A percentile compares a stretch with the other conserved stretches of the same genome.
Evolutionary conservation across 371 early-diverging fungal species (phyloP).

Genomic region (Rhizopus arrhizus): DNA sequence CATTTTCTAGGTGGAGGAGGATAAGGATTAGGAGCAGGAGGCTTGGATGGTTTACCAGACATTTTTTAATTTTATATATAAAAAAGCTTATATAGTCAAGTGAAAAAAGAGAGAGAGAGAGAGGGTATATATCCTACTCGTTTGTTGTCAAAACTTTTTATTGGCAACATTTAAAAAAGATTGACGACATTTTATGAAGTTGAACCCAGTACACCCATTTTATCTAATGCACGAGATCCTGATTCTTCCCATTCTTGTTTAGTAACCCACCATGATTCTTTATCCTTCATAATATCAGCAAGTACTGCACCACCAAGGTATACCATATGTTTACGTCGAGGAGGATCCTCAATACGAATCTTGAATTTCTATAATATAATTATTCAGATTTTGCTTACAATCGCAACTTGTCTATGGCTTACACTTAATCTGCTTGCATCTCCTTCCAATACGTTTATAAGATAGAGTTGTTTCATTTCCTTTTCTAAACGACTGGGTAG

Average conservation of each 20-base stretch:
- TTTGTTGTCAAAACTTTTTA: no score
- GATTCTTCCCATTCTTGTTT: constrained; percentile 94
- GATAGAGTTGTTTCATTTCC: constrained; percentile 95
- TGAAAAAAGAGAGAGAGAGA: no score
- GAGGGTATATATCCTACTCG: no score
- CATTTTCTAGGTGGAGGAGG: no score
- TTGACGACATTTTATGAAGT: constrained; percentile 8
- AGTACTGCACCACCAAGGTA: constrained; percentile 97
- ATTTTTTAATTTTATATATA: no score
- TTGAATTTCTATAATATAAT: constrained; percentile 81
- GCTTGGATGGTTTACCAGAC: no score
- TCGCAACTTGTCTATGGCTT: constrained; percentile 12
- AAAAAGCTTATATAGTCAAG: no score
- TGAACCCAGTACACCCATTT: constrained; percentile 58
- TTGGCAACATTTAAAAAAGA: no score
- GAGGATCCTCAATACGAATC: constrained; percentile 96
- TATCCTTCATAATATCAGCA: constrained; percentile 94
- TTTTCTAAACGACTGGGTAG: constrained; percentile 94
- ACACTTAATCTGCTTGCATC: constrained; percentile 83
- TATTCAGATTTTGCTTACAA: no score
- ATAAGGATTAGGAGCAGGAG: no score
- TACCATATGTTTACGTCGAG: constrained; percentile 96
- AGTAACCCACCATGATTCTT: constrained; percentile 91
- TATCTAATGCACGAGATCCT: constrained; percentile 82
- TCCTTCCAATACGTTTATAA: constrained; percentile 83